Base-by-base conservation (phyloP, 495 filamentous ascomycete genomes). In the Pseudevernia furfuracea region DNA sequence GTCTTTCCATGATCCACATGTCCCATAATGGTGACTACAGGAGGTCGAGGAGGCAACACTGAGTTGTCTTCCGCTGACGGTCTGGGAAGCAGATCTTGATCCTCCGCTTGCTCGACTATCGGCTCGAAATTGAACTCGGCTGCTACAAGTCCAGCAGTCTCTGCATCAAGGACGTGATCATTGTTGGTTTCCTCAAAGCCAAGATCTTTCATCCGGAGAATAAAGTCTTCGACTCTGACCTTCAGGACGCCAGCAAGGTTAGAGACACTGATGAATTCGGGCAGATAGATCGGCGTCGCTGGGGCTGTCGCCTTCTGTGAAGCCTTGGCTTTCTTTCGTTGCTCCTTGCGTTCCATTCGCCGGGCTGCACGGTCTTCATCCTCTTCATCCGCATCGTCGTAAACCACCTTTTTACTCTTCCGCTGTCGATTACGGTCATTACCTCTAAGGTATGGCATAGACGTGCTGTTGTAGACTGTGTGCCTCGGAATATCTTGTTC, bases 1-100 rank as follows among this genome's bases (percentile, higher is more conserved):
- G 95, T 99, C 78, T 99, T 99, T 37, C 95, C 95, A 73, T 99
- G 95, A 72, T 99, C 95, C 69, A 99, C 95, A 68, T 99, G 95
- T 10, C 95, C 95, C 95, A 99, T 99, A 72, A 99, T 97, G 19
- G 95, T 99, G 48, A 99, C 94, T 19, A 99, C 89, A 8, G 95
- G 95, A 11, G 95, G 93, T 48, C 95, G 83, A 10, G 78, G 69
- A 1, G 91, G 92, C 49, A 96, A 73, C 9, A 74, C 64, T 3
- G 88, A 87, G 36, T 81, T 82, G 69, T 97, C 91, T 68, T 89
- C 85, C 19, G 74, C 71, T 8, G 83, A 79, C 1, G 89, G 88
- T 10, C 83, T 76, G n/a, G 91, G 82, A 67, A 82, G 80, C 17
- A 99, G 76, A 71, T 98, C 92, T 59, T 86, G 79, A 4, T 81